Percentiles rank a stretch among this genome's conserved stretches.
Evolutionary conservation across 169 alveolate species (phyloP).

Genomic region (Plasmodium malariae): DNA sequence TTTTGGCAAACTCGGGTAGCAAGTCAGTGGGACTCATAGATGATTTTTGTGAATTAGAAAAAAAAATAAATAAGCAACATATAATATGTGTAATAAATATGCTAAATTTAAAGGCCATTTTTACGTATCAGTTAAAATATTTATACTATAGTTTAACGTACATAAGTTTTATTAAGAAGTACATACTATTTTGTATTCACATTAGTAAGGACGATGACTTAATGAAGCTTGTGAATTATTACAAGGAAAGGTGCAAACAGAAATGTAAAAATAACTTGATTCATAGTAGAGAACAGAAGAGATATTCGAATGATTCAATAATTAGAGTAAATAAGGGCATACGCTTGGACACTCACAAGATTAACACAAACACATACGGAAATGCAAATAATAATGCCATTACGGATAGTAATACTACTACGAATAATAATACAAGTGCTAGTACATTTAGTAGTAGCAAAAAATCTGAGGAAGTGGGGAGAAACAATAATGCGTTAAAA

Average conservation of each 20-base stretch:
- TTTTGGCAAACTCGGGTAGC: neutral
- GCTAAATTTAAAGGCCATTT: slow-evolving; percentile 35
- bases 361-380: no score
- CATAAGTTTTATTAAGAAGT: slow-evolving; percentile 42
- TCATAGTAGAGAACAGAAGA: no score
- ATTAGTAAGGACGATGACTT: slow-evolving; percentile 34
- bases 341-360: no score
- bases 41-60: slow-evolving; percentile 46
- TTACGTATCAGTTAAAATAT: slow-evolving; percentile 40
- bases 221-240: slow-evolving; percentile 18
- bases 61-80: slow-evolving; percentile 42
- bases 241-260: slow-evolving; percentile 13
- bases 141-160: slow-evolving; percentile 39
- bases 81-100: slow-evolving; percentile 16
- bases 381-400: no score
- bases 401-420: no score
- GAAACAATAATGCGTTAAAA: no score
- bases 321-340: no score
- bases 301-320: no score
- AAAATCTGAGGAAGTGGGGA: no score
- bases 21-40: slow-evolving; percentile 1
- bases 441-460: no score
- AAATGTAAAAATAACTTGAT: no score
- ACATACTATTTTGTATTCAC: slow-evolving; percentile 35
- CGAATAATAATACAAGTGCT: no score